These are phyloP conservation scores for Podila horticola DNA, from an alignment of 192 early-diverging fungal genomes.

Conservation along the genomic window DNA sequence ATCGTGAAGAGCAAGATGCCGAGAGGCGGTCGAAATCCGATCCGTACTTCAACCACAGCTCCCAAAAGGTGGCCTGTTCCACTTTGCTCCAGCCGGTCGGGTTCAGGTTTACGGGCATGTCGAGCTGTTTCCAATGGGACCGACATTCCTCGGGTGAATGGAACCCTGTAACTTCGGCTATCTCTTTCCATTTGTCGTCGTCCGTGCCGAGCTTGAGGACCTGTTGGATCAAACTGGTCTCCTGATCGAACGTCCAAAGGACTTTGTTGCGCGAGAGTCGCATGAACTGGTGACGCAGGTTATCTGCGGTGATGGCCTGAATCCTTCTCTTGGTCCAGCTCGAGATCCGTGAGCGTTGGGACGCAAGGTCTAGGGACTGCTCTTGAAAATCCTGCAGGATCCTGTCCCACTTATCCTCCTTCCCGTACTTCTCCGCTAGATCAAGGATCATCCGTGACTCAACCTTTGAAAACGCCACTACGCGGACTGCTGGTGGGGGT, in stretches of 20 bases:
- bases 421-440: constrained; percentile 12
- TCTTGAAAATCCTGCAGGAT: constrained; percentile 20
- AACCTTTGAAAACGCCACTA: constrained; percentile 19
- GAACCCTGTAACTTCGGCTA: constrained; percentile 6
- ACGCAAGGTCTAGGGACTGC: constrained; percentile 1
- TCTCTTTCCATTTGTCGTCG: constrained; percentile 17
- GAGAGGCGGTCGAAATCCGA: constrained; percentile 29
- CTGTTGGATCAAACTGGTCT: constrained; percentile 34
- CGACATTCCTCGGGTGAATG: constrained; percentile 27
- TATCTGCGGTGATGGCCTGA: background rate
- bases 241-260: constrained; percentile 33
- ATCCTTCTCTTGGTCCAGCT: background rate
- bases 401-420: constrained; percentile 8
- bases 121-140: constrained; percentile 31
- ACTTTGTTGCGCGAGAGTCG: constrained; percentile 6
- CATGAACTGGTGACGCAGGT: constrained; percentile 16
- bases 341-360: background rate
- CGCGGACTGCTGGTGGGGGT: background rate
- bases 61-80: constrained; percentile 28
- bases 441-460: constrained; percentile 14
- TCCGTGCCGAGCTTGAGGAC: constrained; percentile 17
- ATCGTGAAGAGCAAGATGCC: background rate
- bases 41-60: constrained; percentile 19
- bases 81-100: constrained; percentile 3
- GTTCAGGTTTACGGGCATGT: constrained; percentile 21